Evolutionary conservation across 306 rosid species (phyloP).

Genomic region (Quercus suber): DNA sequence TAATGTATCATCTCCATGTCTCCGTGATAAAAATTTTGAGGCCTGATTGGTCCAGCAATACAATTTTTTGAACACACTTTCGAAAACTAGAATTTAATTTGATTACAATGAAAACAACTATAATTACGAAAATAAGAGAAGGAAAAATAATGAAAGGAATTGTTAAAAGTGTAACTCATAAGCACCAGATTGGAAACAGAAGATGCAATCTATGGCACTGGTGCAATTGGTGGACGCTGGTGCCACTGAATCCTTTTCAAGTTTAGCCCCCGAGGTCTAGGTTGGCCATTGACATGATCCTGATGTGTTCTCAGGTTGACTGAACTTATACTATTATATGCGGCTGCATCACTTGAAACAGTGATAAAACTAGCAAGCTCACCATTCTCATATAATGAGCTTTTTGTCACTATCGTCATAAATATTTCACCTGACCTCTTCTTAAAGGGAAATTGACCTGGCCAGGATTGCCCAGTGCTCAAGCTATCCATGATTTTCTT

Average conservation of each 20-base stretch:
- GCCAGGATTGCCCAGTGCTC: conserved; percentile 52
- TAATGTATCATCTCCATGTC: conserved; percentile 26
- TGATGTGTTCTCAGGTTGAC: conserved; percentile 25
- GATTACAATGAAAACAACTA: neutral
- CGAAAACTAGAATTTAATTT: conserved; percentile 9
- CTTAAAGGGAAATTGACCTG: conserved; percentile 72
- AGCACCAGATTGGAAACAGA: conserved; percentile 74
- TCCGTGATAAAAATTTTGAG: conserved; percentile 38
- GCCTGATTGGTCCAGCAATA: conserved; percentile 38
- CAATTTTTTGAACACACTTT: conserved; percentile 1
- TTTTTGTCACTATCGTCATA: conserved; percentile 56
- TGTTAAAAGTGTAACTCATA: conserved; percentile 3
- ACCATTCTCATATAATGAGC: conserved; percentile 57
- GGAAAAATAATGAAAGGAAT: conserved; percentile 7
- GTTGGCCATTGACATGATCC: conserved; percentile 25
- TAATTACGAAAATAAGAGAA: neutral
- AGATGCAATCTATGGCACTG: conserved; percentile 56
- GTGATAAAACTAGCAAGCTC: conserved; percentile 51
- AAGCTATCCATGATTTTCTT: conserved; percentile 46
- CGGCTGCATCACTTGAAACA: conserved; percentile 58
- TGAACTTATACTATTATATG: conserved; percentile 24
- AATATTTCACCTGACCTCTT: conserved; percentile 63
- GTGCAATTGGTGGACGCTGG: conserved; percentile 42
- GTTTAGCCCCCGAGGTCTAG: conserved; percentile 31
- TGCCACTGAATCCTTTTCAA: conserved; percentile 47